Base-by-base conservation (phyloP, 2,329 filamentous ascomycete genomes). In the Trichoderma harzianum region DNA sequence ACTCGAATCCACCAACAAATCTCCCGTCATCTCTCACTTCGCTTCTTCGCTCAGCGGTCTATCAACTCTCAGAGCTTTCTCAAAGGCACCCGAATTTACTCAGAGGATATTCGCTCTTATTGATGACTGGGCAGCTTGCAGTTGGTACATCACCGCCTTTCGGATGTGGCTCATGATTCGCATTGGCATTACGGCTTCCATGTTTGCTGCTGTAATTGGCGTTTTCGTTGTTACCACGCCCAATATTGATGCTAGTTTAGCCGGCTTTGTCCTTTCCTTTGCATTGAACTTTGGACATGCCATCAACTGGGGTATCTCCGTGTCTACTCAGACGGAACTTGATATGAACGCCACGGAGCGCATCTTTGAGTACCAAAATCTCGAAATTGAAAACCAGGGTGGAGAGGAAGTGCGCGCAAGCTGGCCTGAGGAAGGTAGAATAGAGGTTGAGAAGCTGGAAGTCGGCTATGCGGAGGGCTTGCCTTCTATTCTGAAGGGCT, bases 301-400 rank as follows among this genome's bases (percentile, higher is more conserved):
- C 4, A 69, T 69, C n/a, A 69, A 69, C 26, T 69, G 66, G 66
- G 66, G 66, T 10, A 69, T 69, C n/a, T 61, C 53, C 11, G 55
- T 51, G 16, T 69, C 66, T 26, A 69, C 66, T n/a, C 66, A 69
- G 36, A 61, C 66, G 1, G 66, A 69, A n/a, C 36, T 69, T 7
- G 66, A 69, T 47, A 69, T 69, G 66, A 69, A 69, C 12, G 66
- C 66, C 12, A 69, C 66, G 5, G 66, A 69, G 55, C 55, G 66
- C 1, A 69, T 69, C 11, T 61, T 69, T 12, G 66, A 69, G 55
- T 69, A 69, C n/a, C 36, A 43, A 14, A 26, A 61, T 69, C 24
- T 69, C 1, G 66, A 69, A 16, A 51, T 61, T 14, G 66, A 69
- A 60, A 32, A 47, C 0, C 53, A 69, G 55, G 26, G 30, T 10